A percentile compares a stretch with the other conserved stretches of the same genome.
These are phyloP conservation scores for Cercospora canescens DNA, from an alignment of 2,329 filamentous ascomycete genomes.

Conservation along the genomic window DNA sequence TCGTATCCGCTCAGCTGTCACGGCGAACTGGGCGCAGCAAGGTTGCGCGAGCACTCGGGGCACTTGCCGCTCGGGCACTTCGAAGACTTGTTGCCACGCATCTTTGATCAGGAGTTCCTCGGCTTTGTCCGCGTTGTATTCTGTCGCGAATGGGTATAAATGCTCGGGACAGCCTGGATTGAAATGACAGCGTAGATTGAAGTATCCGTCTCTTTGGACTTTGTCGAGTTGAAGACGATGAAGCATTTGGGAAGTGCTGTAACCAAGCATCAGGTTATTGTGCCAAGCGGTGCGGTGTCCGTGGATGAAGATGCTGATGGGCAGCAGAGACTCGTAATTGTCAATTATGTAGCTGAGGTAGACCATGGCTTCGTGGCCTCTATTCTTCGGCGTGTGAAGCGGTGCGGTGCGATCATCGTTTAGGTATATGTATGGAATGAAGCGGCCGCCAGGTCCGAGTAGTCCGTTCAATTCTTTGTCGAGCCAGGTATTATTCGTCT, in stretches of 20 bases:
- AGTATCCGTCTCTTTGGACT: conserved; percentile 44
- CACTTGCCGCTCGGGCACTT: conserved; percentile 43
- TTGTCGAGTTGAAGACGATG: conserved; percentile 45
- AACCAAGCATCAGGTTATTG: conserved; percentile 53
- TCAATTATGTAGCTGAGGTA: conserved; percentile 64
- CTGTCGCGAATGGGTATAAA: conserved; percentile 48
- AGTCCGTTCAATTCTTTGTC: conserved; percentile 22
- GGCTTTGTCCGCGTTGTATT: conserved; percentile 39
- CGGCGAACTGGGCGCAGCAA: conserved; percentile 65
- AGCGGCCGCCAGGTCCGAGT: conserved; percentile 10
- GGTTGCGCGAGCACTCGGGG: conserved; percentile 57
- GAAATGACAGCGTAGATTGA: conserved; percentile 59
- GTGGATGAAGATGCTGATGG: conserved; percentile 63
- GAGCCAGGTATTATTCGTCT: conserved; percentile 21
- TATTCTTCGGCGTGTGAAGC: conserved; percentile 55
- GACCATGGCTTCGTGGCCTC: conserved; percentile 63
- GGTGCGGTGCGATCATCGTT: conserved; percentile 37
- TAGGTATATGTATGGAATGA: conserved; percentile 22
- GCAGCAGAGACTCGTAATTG: conserved; percentile 59
- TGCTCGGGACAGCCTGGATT: conserved; percentile 56
- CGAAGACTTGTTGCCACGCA: conserved; percentile 49
- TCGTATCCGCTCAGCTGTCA: conserved; percentile 58
- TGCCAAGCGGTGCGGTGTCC: conserved; percentile 61
- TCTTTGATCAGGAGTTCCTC: conserved; percentile 48
- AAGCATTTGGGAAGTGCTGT: conserved; percentile 48